Conservation (phyloP, 495 filamentous ascomycete genomes). For the Aspergillus biplanus region DNA sequence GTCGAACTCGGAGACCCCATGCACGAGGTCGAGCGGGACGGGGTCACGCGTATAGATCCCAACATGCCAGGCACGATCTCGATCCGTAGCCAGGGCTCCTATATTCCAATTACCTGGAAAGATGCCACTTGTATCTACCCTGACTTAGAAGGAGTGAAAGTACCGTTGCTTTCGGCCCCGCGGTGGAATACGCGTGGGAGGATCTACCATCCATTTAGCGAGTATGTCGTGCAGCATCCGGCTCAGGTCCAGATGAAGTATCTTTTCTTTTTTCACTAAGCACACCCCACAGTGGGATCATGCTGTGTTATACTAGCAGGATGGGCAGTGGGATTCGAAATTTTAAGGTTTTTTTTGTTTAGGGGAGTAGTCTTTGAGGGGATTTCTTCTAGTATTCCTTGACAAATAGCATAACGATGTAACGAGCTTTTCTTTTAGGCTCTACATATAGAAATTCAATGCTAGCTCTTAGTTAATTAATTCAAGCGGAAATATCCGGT, state of each 20-base stretch:
- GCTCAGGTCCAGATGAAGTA: not conserved
- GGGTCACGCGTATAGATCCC: not conserved
- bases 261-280: not conserved
- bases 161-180: not conserved
- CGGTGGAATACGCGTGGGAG: not conserved
- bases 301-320: no score
- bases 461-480: no score
- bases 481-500: no score
- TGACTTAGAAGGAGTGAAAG: not conserved
- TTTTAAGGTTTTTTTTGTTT: no score
- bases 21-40: not conserved
- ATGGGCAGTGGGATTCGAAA: no score
- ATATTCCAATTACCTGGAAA: not conserved
- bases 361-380: no score
- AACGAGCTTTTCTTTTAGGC: no score
- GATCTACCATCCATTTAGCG: not conserved
- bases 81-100: not conserved
- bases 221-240: not conserved
- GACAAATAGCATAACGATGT: no score
- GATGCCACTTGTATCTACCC: not conserved
- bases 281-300: no score
- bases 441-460: no score
- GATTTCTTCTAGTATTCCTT: no score
- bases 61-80: not conserved
- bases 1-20: conserved; percentile 57